Evolutionary conservation across 257 asterid genomes (phyloP).

Genomic region (Thymus mandschuricus): DNA sequence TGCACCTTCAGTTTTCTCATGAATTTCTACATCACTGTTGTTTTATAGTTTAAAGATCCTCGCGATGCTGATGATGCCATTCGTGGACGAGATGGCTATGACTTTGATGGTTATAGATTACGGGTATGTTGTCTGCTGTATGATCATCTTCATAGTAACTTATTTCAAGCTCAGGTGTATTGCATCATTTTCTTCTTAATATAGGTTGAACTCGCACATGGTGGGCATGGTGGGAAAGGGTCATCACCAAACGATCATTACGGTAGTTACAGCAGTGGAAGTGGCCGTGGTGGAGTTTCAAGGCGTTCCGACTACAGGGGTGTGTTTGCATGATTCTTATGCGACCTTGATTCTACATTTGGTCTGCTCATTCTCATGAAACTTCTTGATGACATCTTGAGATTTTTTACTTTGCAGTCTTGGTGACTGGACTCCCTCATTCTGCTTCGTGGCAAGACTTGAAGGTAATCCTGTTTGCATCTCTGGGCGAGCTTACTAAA

Average conservation of each 20-base stretch:
- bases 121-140: constrained; percentile 48
- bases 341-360: background rate
- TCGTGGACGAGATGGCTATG: constrained; percentile 79
- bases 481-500: background rate
- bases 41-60: constrained; percentile 68
- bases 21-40: background rate
- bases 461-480: constrained; percentile 50
- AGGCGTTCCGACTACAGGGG: constrained; percentile 85
- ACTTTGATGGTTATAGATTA: constrained; percentile 67
- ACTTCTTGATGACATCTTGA: background rate
- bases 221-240: constrained; percentile 83
- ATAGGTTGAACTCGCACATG: constrained; percentile 89
- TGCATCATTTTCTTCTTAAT: background rate
- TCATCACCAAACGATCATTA: constrained; percentile 63
- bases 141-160: background rate
- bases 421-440: constrained; percentile 83
- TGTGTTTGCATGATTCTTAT: constrained; percentile 8
- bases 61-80: constrained; percentile 89
- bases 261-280: constrained; percentile 63
- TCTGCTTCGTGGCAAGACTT: constrained; percentile 96
- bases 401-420: constrained; percentile 43
- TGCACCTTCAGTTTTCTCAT: background rate
- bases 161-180: background rate
- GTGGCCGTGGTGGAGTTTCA: constrained; percentile 64
- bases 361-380: background rate